Base-by-base conservation (phyloP, 2,329 filamentous ascomycete species). In the Calonectria hawksworthii region DNA sequence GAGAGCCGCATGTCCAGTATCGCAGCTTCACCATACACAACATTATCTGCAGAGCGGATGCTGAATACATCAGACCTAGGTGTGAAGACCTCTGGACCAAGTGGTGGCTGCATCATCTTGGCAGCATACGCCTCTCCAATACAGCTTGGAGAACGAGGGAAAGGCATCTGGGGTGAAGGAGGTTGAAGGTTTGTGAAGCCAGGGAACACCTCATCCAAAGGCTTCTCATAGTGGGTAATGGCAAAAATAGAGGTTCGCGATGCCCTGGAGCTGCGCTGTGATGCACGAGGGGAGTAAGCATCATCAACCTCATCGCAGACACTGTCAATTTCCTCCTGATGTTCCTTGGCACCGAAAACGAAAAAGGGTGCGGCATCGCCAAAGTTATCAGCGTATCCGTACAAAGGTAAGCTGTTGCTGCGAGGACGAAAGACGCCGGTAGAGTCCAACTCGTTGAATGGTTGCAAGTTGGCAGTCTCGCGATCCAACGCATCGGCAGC, bases 401-500 rank as follows among this genome's bases (percentile, higher is more conserved):
- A 88, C n/a, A 87, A 76, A 0, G 90, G 89, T 50, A 91, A 79
- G 74, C 88, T 91, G 59, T 86, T 85, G 76, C 90, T 90, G 72
- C 89, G 87, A 28, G 85, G 85, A 2, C 87, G 86, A 21, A 76
- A 75, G 2, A 77, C 78, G 36, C 82, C 76, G 1, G 87, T 87
- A 47, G 90, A 83, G 65, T 90, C 89, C n/a, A 90, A 81, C 52
- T 89, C 87, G 69, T 86, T 85, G 63, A 80, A 85, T 0, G 86
- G 85, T 75, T 92, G 90, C n/a, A 92, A 82, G 28, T 84, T 88
- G 63, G 88, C 90, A 0, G 90, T 92, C 75, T 90, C 85, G 69
- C 86, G 86, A 78, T 93, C 89, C 47, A 93, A 85, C 3, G 88
- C 88, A 70, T 92, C 91, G 10, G 91, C 91, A 21, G 90, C 90